Percentiles rank a stretch among this genome's conserved stretches.
phyloP scores from a whole-genome alignment of 2,329 filamentous ascomycete species.

The Ampelomyces quisqualis region DNA sequence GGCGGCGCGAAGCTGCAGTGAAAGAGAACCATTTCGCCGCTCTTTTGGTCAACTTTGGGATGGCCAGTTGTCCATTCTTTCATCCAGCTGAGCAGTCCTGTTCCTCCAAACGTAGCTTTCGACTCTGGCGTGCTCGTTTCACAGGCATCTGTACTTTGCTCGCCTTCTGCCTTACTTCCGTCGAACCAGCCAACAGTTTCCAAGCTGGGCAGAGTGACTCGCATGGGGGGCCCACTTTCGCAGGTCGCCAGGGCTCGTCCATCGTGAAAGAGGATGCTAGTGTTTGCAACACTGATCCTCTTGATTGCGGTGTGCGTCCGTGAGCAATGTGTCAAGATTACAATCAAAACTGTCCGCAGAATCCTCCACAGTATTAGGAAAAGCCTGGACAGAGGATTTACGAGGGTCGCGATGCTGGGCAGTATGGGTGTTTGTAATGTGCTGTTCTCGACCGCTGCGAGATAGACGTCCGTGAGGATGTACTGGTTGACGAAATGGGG shows the following conservation, averaged over 20 bases:
- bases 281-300: constrained; percentile 71
- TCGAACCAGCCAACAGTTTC: constrained; percentile 72
- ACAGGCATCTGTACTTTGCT: constrained; percentile 37
- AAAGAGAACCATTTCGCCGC: constrained; percentile 67
- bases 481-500: constrained; percentile 71
- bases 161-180: constrained; percentile 57
- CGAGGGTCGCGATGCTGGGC: constrained; percentile 66
- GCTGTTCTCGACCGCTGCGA: constrained; percentile 54
- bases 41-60: constrained; percentile 65
- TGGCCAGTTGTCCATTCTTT: constrained; percentile 71
- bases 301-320: constrained; percentile 60
- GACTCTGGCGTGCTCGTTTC: constrained; percentile 11
- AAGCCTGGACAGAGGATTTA: constrained; percentile 59
- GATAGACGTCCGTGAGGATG: constrained; percentile 65
- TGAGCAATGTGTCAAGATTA: constrained; percentile 59
- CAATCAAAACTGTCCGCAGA: constrained; percentile 58
- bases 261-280: constrained; percentile 65
- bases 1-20: constrained; percentile 66
- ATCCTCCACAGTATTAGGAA: constrained; percentile 55
- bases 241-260: constrained; percentile 68
- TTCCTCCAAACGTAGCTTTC: constrained; percentile 52
- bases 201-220: constrained; percentile 62
- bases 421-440: constrained; percentile 59
- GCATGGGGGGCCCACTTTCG: constrained; percentile 69
- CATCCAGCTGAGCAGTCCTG: constrained; percentile 61